Evolutionary conservation across 1,284 basidiomycete genomes (phyloP), one percentile per base, ranked within the genome.

Genomic region (Pseudomicrostroma phylloplanum): DNA sequence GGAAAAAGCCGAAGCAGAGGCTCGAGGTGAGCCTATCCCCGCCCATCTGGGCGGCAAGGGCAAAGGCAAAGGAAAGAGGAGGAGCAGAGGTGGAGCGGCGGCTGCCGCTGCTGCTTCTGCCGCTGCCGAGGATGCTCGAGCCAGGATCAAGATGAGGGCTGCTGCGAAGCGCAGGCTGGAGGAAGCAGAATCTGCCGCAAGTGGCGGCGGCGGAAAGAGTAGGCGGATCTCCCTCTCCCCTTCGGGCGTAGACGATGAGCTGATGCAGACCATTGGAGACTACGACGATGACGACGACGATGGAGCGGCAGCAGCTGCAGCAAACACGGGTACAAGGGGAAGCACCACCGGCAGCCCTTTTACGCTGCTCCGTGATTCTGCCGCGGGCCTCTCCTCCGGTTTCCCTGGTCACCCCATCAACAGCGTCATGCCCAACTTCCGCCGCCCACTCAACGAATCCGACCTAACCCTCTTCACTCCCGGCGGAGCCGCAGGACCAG

Each of bases 61-160:
- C 23, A 61, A 63, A 21, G 61, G 54, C 17, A 57, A 59, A 42
- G 61, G 61, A 60, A 36, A 36, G 30, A 36, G 30, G 30, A 36
- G 30, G 30, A 36, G 30, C 30, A 64, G 19, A 63, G 58, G 19
- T 21, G 26, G 25, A 25, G 51, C 21, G 13, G 26, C 51, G 51
- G 51, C 51, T 54, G 26, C 51, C 4, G 46, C 23, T 3, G 46
- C 46, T 48, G 23, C 23, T n/a, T 23, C 23, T n/a, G 46, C 46
- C 12, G 17, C 23, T n/a, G 17, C 17, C 46, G n/a, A 48, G 46
- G 46, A n/a, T 48, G n/a, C 23, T 3, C 46, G 46, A 23, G n/a
- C n/a, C n/a, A n/a, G 17, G 12, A n/a, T 48, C n/a, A n/a, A 23
- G 46, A n/a, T 48, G 46, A n/a, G 46, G 23, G 23, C 46, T n/a